Evolutionary conservation across 179 eudicot genomes (phyloP), one percentile per base, ranked within the genome.

Genomic region (Silene vulgaris): DNA sequence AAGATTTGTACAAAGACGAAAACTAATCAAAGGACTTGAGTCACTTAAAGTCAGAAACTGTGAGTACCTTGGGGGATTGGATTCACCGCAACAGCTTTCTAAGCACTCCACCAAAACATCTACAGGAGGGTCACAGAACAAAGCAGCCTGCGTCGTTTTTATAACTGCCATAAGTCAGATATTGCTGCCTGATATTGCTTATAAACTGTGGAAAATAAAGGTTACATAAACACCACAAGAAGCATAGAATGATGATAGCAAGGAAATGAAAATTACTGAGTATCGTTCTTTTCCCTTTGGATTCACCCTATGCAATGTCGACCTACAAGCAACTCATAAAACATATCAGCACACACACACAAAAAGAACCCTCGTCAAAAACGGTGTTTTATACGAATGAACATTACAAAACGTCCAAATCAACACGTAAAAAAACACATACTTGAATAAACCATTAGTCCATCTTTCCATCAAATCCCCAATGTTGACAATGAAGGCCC

Each of bases 381-480:
- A 9, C 37, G 52, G n/a, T 30, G 70, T 19, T 14, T 32, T 11
- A 14, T 30, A 5, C 3, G n/a, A 14, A 35, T 13, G 16, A 32
- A 66, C 5, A 43, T 14, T 30, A n/a, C 70, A 12, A 37, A 66
- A 66, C 8, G 71, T 14, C 50, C n/a, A 7, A 14, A n/a, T 67
- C 71, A 0, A 3, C 19, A 30, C 45, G 29, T 45, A 3, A 4
- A 67, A 17, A 23, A 64, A 13, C 0, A 23, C 2, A 69, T 85
- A 89, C 97, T 91, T 83, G 70, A 85, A 90, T 71, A 83, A 70
- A 81, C 90, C 78, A 79, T 90, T 92, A 12, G 97, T 92, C 93
- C 91, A 92, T 77, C 91, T 87, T 79, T 92, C 97, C 78, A 83
- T 82, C 89, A 88, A 78, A 77, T 90, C 97, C 52, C 96, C 97